Evolutionary conservation across 345 rosid genomes (phyloP).

Genomic region (Trapa incisa): DNA sequence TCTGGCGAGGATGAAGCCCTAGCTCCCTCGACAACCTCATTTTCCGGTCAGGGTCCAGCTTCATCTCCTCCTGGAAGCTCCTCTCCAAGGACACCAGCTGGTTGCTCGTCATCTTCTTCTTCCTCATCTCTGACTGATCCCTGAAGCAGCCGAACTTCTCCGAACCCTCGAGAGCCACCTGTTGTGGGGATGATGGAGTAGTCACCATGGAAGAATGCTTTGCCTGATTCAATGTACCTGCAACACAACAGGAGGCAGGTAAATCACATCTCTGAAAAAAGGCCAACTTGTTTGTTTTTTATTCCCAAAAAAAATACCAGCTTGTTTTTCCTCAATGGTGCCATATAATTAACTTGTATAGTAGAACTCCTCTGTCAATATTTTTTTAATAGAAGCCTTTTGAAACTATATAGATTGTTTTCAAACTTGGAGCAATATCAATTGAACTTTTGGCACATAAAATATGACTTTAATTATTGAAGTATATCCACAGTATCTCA

Average conservation of each 20-base stretch:
- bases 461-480: no score
- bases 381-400: no score
- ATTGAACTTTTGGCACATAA: no score
- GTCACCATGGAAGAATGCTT: slow-evolving; percentile 15
- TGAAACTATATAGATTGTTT: no score
- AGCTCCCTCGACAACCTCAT: slow-evolving; percentile 72
- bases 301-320: no score
- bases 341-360: no score
- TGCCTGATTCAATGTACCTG: slow-evolving; percentile 20
- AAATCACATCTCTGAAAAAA: not conserved
- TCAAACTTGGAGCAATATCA: no score
- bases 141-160: not conserved
- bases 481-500: no score
- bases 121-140: slow-evolving; percentile 31
- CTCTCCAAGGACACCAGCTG: slow-evolving; percentile 67
- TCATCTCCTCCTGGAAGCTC: slow-evolving; percentile 74
- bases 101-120: slow-evolving; percentile 52
- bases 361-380: no score
- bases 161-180: not conserved
- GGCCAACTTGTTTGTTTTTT: no score
- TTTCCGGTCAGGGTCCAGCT: slow-evolving; percentile 69
- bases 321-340: no score
- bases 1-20: slow-evolving; percentile 78
- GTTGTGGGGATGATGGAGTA: not conserved
- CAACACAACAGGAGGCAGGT: not conserved